Evolutionary conservation across 805 yeast genomes (phyloP).

Genomic region (Sugiyamaella lignohabitans): DNA sequence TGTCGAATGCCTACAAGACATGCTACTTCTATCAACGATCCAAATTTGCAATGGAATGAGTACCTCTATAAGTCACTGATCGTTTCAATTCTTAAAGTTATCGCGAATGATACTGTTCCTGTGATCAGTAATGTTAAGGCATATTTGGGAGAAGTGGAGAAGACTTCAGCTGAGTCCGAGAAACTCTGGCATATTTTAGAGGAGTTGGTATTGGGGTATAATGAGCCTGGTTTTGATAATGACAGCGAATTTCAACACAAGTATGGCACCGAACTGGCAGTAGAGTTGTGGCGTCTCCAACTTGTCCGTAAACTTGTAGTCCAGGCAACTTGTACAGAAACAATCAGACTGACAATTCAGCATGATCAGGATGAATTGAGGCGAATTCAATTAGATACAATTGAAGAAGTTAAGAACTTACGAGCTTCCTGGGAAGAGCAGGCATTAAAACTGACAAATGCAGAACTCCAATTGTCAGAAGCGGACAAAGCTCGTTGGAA

Average conservation of each 20-base stretch:
- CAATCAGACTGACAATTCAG: conserved; percentile 30
- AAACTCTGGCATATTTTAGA: conserved; percentile 29
- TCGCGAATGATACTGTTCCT: conserved; percentile 30
- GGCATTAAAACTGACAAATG: conserved; percentile 18
- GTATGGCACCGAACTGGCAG: conserved; percentile 9
- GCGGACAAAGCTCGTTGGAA: conserved; percentile 23
- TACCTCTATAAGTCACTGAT: conserved; percentile 31
- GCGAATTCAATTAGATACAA: conserved; percentile 21
- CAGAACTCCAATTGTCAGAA: conserved; percentile 20
- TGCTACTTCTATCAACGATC: conserved; percentile 31
- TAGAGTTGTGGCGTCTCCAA: conserved; percentile 25
- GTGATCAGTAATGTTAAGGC: conserved; percentile 22
- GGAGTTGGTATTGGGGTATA: conserved; percentile 18
- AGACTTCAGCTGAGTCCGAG: conserved; percentile 28
- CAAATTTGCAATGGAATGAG: conserved; percentile 32
- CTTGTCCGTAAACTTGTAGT: conserved; percentile 26
- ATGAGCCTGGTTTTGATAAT: neutral
- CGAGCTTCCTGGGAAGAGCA: conserved; percentile 23
- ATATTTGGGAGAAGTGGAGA: conserved; percentile 29
- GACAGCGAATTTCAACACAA: neutral
- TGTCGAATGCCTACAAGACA: conserved; percentile 32
- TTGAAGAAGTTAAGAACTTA: conserved; percentile 26
- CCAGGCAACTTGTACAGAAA: conserved; percentile 30
- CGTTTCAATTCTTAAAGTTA: conserved; percentile 27
- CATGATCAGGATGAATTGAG: conserved; percentile 29